These are phyloP conservation scores for Anastatica hierochuntica DNA, from an alignment of 345 rosid genomes.

Conservation along the genomic window DNA sequence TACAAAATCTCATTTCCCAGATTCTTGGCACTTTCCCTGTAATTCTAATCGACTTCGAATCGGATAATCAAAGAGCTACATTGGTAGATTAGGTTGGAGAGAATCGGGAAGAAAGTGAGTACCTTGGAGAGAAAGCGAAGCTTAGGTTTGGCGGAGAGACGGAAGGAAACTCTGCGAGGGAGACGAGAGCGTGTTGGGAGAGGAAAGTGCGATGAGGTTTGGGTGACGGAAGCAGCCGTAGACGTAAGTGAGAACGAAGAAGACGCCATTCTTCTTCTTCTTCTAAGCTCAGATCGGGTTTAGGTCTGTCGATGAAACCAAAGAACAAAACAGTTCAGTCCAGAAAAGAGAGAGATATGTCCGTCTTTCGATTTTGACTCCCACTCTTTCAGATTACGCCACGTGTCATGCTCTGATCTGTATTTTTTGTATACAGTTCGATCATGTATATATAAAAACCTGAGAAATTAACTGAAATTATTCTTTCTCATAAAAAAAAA, in stretches of 20 bases:
- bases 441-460: too few species aligned
- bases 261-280: conserved; percentile 24
- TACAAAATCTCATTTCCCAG: too few species aligned
- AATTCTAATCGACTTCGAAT: too few species aligned
- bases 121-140: conserved; percentile 47
- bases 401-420: conserved; percentile 15
- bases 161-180: conserved; percentile 33
- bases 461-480: too few species aligned
- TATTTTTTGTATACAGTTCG: not conserved
- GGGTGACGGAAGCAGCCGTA: conserved; percentile 33
- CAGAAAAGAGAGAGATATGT: conserved; percentile 8
- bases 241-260: conserved; percentile 39
- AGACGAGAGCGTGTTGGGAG: conserved; percentile 12
- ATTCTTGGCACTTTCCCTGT: too few species aligned
- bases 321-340: conserved; percentile 23
- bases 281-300: conserved; percentile 12
- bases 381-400: conserved; percentile 6
- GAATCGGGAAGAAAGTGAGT: not conserved
- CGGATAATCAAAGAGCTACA: too few species aligned
- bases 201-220: conserved; percentile 25
- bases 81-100: too few species aligned
- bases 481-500: too few species aligned
- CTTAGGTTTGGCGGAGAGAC: conserved; percentile 35
- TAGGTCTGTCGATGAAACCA: conserved; percentile 38
- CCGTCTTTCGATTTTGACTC: not conserved